Conservation (phyloP, 2,329 filamentous ascomycete genomes). For the Cylindrodendrum hubeiense region DNA sequence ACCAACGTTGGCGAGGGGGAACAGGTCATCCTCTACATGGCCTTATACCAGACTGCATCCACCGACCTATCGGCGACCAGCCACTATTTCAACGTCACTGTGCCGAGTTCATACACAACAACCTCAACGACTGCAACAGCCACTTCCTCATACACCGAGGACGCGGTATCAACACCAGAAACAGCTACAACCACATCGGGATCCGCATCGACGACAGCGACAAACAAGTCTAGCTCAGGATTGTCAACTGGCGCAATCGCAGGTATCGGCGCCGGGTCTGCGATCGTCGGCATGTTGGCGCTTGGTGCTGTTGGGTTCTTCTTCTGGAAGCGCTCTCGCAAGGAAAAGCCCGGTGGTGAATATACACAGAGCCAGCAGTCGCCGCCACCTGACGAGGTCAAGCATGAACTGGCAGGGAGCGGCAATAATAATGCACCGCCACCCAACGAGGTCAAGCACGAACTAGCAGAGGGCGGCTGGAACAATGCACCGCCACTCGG, state of each 20-base stretch:
- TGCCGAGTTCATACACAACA: slow-evolving; percentile 14
- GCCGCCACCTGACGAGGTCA: not conserved
- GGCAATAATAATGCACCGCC: no score
- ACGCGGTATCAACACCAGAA: no score
- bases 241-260: slow-evolving; percentile 41
- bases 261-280: slow-evolving; percentile 41
- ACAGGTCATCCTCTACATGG: slow-evolving; percentile 37
- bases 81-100: slow-evolving; percentile 39
- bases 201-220: slow-evolving; percentile 11
- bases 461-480: no score
- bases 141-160: no score
- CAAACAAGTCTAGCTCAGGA: not conserved
- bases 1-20: slow-evolving; percentile 18
- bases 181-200: no score
- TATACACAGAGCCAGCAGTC: slow-evolving; percentile 4
- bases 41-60: slow-evolving; percentile 26
- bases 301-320: slow-evolving; percentile 38
- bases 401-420: no score
- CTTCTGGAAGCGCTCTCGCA: slow-evolving; percentile 34
- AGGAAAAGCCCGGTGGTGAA: slow-evolving; percentile 19
- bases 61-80: slow-evolving; percentile 27
- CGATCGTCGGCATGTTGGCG: slow-evolving; percentile 31
- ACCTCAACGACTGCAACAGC: slow-evolving; percentile 10
- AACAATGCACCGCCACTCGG: no score
- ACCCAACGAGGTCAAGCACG: no score